Conservation (phyloP, 2,329 filamentous ascomycete genomes). For the Westerdykella sp. region DNA sequence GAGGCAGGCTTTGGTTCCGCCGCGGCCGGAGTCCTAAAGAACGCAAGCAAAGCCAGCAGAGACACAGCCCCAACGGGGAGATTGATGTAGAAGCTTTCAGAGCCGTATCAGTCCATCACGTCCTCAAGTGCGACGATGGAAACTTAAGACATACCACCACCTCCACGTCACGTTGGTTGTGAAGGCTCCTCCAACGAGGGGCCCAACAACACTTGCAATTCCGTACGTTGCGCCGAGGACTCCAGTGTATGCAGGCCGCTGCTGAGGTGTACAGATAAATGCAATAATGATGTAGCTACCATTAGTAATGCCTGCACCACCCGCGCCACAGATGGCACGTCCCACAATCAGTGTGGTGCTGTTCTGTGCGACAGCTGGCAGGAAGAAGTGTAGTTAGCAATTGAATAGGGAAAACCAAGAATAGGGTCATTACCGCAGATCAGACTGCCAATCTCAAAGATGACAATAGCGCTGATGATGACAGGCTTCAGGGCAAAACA, state of each 20-base stretch:
- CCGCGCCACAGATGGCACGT: conserved; percentile 44
- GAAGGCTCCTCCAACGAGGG: conserved; percentile 38
- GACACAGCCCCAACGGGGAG: conserved; percentile 18
- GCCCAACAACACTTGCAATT: conserved; percentile 23
- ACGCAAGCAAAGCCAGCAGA: too few relatives aligned
- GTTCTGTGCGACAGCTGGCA: conserved; percentile 32
- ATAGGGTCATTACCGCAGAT: too few relatives aligned
- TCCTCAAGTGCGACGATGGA: too few relatives aligned
- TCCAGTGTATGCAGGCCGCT: conserved; percentile 42
- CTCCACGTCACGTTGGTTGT: conserved; percentile 36
- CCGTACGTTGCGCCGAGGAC: conserved; percentile 43
- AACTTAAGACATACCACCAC: too few relatives aligned
- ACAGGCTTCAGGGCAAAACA: conserved; percentile 40
- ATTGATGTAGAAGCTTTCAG: conserved; percentile 24
- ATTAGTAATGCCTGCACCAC: conserved; percentile 42
- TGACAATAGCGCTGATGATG: conserved; percentile 31
- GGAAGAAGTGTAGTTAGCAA: too few relatives aligned
- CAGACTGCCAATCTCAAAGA: conserved; percentile 44
- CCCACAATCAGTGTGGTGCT: conserved; percentile 44
- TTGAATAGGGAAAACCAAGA: too few relatives aligned
- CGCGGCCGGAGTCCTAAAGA: too few relatives aligned
- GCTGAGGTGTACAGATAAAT: conserved; percentile 37
- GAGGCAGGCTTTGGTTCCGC: too few relatives aligned
- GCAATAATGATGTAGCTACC: conserved; percentile 36
- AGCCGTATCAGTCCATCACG: too few relatives aligned